A percentile compares a stretch with the other conserved stretches of the same genome.
phyloP scores from a whole-genome alignment of 176 grass and related monocot genomes.

The Alopecurus myosuroides region DNA sequence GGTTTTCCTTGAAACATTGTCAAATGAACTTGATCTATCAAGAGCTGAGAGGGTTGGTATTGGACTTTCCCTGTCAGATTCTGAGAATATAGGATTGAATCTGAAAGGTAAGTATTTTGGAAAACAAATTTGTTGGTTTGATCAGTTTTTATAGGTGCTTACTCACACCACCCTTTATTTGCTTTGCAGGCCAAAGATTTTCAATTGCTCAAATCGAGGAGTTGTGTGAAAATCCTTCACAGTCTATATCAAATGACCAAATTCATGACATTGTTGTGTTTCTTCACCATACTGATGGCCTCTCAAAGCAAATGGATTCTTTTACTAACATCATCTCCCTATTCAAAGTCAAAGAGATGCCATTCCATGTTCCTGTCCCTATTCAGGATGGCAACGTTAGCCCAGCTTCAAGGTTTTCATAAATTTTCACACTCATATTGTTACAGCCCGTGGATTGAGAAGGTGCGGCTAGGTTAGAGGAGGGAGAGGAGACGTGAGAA shows the following conservation, averaged over 20 bases:
- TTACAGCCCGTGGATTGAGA: too few relatives aligned
- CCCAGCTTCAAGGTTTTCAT: slow-evolving; percentile 26
- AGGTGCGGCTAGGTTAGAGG: too few relatives aligned
- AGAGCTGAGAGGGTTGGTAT: slow-evolving; percentile 59
- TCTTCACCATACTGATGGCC: slow-evolving; percentile 65
- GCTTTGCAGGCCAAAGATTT: slow-evolving; percentile 65
- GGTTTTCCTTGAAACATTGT: slow-evolving; percentile 65
- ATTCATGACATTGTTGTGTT: slow-evolving; percentile 93
- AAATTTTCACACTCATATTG: not conserved
- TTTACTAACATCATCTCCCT: slow-evolving; percentile 68
- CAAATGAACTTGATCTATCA: slow-evolving; percentile 63
- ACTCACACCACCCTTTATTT: not conserved
- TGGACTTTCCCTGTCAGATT: slow-evolving; percentile 78
- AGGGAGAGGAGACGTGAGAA: too few relatives aligned
- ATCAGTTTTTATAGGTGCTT: not conserved
- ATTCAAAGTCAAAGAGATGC: slow-evolving; percentile 49
- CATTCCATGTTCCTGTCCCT: slow-evolving; percentile 51
- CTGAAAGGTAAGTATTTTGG: slow-evolving; percentile 47
- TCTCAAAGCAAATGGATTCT: slow-evolving; percentile 69
- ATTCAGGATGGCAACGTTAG: slow-evolving; percentile 34
- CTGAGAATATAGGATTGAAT: slow-evolving; percentile 55
- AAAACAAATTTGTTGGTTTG: not conserved
- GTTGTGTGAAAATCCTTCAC: slow-evolving; percentile 55
- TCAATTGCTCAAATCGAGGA: slow-evolving; percentile 67
- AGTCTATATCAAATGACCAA: slow-evolving; percentile 45